Evolutionary conservation across 2,329 filamentous ascomycete genomes (phyloP), one percentile per base, ranked within the genome.

Genomic region (Dactylonectria estremocensis): DNA sequence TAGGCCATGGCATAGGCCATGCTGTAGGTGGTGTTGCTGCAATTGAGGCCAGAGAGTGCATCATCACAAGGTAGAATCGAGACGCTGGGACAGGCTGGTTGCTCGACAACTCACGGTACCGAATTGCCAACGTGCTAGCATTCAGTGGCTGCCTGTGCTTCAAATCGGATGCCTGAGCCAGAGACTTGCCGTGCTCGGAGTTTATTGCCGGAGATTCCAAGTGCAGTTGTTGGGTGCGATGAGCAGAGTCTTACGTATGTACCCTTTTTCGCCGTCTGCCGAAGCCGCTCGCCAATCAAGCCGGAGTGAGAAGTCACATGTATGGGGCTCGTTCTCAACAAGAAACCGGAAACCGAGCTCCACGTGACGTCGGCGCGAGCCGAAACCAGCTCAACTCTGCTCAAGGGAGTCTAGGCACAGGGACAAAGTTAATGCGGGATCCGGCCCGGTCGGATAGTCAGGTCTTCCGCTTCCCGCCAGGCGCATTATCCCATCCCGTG

Each of bases 401-500:
- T 52, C 40, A 53, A 28, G 24, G 50, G 33, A n/a, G 18, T 31
- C 14, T n/a, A 43, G 40, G 1, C 31, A 13, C 28, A 57, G 58
- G 64, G 64, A 40, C 58, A 66, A 66, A 57, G 64, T 58, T 66
- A 61, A 61, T 66, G 64, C 64, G 64, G 53, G 53, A n/a, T 33
- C 64, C 64, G 64, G 64, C 33, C 53, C 64, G 28, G 61, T 60
- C 73, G 73, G 75, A 72, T 75, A 67, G 65, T 71, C 68, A 74
- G 69, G 69, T 75, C 69, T 75, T 73, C 73, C 69, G 70, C 72
- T 62, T 54, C 43, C 60, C 61, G 68, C 63, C 54, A 54, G 61
- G 61, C 62, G 62, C 60, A 68, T 60, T 60, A 58, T 60, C 60
- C 64, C 67, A 61, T 48, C 45, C 56, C 48, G 64, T 65, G 64